phyloP scores from a whole-genome alignment of 805 yeast genomes.

The Danielia reshetovae region DNA sequence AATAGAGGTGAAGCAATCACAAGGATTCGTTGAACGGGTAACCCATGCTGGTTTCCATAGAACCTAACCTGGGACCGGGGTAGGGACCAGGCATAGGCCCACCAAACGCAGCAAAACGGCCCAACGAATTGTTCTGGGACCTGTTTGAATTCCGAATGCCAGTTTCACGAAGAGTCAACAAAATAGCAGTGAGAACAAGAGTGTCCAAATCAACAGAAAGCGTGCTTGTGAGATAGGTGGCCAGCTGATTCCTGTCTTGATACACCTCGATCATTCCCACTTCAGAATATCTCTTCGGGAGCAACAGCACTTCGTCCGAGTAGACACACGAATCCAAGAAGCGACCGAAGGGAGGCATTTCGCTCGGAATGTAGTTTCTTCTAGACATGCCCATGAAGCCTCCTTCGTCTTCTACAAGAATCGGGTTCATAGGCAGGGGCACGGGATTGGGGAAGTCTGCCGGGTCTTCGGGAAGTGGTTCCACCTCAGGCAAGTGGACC shows the following conservation, averaged over 20 bases:
- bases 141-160: conserved; percentile 21
- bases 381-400: conserved; percentile 5
- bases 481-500: background rate
- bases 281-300: conserved; percentile 37
- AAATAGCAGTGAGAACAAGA: conserved; percentile 28
- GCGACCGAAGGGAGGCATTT: conserved; percentile 38
- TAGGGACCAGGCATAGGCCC: background rate
- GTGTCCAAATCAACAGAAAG: conserved; percentile 30
- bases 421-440: conserved; percentile 24
- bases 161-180: conserved; percentile 31
- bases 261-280: conserved; percentile 33
- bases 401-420: conserved; percentile 16
- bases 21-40: background rate
- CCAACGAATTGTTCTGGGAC: background rate
- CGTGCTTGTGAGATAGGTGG: conserved; percentile 19
- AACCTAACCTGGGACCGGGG: conserved; percentile 1
- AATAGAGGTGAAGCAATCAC: too few relatives aligned
- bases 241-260: conserved; percentile 20
- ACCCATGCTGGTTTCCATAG: background rate
- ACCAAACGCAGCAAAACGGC: background rate
- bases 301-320: conserved; percentile 12
- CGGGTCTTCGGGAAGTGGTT: background rate
- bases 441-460: conserved; percentile 25
- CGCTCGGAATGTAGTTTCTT: conserved; percentile 20
- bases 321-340: conserved; percentile 28